phyloP scores from a whole-genome alignment of 257 asterid species.

The Eustoma russellianum region DNA sequence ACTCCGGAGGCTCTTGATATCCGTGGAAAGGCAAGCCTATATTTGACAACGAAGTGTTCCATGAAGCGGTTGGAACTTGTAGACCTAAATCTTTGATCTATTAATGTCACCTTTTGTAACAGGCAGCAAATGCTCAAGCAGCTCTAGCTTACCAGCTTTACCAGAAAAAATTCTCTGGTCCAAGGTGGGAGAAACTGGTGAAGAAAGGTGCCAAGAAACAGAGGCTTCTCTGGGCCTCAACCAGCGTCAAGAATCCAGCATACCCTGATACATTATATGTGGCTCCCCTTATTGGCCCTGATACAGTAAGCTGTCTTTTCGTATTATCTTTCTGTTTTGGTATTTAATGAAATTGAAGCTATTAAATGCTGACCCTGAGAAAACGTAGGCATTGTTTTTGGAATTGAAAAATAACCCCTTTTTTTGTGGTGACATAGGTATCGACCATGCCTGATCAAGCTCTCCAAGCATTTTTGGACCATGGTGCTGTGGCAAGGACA shows the following conservation, averaged over 20 bases:
- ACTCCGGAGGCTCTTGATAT: conserved; percentile 91
- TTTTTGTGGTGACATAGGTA: conserved; percentile 33
- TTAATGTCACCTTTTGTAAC: conserved; percentile 9
- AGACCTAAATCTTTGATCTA: neutral
- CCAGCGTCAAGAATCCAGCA: conserved; percentile 98
- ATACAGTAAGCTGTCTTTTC: conserved; percentile 56
- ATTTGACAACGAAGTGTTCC: neutral
- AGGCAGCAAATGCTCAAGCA: conserved; percentile 99
- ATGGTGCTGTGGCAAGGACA: conserved; percentile 85
- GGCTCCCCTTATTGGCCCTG: conserved; percentile 99
- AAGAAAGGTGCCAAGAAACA: conserved; percentile 99
- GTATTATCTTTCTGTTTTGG: conserved; percentile 10
- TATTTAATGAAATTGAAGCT: conserved; percentile 3
- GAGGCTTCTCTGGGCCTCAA: conserved; percentile 98
- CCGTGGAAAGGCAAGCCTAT: conserved; percentile 76
- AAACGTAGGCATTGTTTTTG: no score
- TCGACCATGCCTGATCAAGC: conserved; percentile 99
- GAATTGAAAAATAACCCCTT: no score
- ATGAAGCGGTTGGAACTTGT: neutral
- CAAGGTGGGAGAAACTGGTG: conserved; percentile 97
- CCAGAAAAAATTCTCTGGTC: conserved; percentile 95
- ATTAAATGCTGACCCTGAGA: neutral
- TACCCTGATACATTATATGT: conserved; percentile 93
- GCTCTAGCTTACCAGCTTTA: conserved; percentile 85
- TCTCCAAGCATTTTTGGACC: conserved; percentile 87